These are phyloP conservation scores for Spencermartinsiella europaea DNA, from an alignment of 805 yeast species.

Conservation along the genomic window DNA sequence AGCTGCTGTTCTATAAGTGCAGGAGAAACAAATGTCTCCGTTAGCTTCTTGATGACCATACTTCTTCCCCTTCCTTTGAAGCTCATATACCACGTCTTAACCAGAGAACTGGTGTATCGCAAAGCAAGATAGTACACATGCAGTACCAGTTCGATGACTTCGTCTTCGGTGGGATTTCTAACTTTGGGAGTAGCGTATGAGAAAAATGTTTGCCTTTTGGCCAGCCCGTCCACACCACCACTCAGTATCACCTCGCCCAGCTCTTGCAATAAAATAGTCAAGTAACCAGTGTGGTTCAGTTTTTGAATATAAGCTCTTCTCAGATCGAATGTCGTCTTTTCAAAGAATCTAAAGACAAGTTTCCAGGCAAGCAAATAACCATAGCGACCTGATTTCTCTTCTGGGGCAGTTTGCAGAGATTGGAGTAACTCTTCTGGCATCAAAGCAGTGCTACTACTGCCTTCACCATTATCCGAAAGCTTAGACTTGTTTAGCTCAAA, in stretches of 20 bases:
- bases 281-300: slow-evolving; percentile 50
- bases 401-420: slow-evolving; percentile 9
- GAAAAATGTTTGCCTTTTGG: slow-evolving; percentile 20
- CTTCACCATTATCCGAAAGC: neutral
- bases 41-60: slow-evolving; percentile 54
- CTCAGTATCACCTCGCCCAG: slow-evolving; percentile 6
- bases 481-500: slow-evolving; percentile 35
- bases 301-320: slow-evolving; percentile 57
- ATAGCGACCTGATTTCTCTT: slow-evolving; percentile 21
- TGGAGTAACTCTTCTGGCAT: neutral
- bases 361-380: slow-evolving; percentile 48
- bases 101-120: slow-evolving; percentile 49
- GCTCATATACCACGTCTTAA: slow-evolving; percentile 54
- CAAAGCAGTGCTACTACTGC: neutral
- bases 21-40: slow-evolving; percentile 60
- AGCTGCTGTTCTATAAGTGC: slow-evolving; percentile 54
- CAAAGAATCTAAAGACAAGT: slow-evolving; percentile 55
- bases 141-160: slow-evolving; percentile 25
- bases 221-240: slow-evolving; percentile 19
- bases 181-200: slow-evolving; percentile 16
- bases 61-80: slow-evolving; percentile 65
- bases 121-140: slow-evolving; percentile 50
- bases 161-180: slow-evolving; percentile 26
- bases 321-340: slow-evolving; percentile 58
- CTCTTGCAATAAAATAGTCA: slow-evolving; percentile 34